These are phyloP conservation scores for Tuber calosporum DNA, from an alignment of 495 filamentous ascomycete species.

Conservation along the genomic window DNA sequence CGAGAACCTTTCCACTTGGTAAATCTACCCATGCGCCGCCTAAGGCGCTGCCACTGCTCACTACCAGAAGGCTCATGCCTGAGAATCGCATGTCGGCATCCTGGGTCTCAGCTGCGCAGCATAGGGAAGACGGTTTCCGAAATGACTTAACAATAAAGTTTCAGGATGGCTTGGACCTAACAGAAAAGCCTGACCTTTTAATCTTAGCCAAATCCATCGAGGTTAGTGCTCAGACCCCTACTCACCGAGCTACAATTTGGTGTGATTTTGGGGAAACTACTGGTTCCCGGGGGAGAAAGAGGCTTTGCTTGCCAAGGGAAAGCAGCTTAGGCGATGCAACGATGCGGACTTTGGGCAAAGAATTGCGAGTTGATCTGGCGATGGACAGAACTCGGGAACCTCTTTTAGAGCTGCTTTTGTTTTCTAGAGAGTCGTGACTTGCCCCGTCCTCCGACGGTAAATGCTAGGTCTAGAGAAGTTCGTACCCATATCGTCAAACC, in stretches of 20 bases:
- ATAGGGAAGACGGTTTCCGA: no score
- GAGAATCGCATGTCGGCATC: not conserved
- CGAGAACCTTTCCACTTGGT: not conserved
- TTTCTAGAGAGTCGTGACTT: no score
- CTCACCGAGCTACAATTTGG: not conserved
- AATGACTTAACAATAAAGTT: no score
- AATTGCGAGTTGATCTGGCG: no score
- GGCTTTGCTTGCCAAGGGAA: no score
- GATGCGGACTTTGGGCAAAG: no score
- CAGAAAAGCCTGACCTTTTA: not conserved
- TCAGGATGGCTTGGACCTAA: not conserved
- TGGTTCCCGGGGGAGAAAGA: no score
- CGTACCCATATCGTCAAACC: no score
- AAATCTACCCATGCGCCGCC: not conserved
- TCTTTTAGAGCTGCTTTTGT: not conserved
- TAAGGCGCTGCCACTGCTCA: not conserved
- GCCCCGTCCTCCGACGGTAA: no score
- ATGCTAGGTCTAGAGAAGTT: no score
- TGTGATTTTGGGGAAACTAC: not conserved
- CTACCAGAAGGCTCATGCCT: not conserved
- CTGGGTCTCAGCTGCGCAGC: not conserved
- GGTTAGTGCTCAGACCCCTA: not conserved
- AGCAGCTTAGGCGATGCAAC: no score
- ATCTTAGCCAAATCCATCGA: not conserved
- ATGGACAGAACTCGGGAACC: no score